These are phyloP conservation scores for Microascus cirrosus DNA, from an alignment of 2,329 filamentous ascomycete genomes.

Conservation along the genomic window DNA sequence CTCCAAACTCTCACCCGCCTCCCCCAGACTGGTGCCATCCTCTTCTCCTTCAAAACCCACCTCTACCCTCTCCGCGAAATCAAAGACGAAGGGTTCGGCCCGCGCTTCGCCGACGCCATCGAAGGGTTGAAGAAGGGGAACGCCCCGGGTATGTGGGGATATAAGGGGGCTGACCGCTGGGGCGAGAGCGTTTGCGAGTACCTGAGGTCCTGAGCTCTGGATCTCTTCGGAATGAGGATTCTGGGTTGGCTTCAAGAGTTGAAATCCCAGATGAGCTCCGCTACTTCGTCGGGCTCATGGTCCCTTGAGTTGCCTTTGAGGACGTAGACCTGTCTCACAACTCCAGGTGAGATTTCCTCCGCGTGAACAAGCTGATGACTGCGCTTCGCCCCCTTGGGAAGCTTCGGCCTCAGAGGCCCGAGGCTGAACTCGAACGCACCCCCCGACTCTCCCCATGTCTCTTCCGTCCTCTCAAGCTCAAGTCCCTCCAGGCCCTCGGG, in stretches of 20 bases:
- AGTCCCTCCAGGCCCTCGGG: conserved; percentile 22
- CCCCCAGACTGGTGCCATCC: conserved; percentile 29
- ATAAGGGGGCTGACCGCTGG: conserved; percentile 39
- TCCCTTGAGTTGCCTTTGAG: conserved; percentile 1
- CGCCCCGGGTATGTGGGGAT: conserved; percentile 40
- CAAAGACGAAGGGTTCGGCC: conserved; percentile 35
- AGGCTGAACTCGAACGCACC: conserved; percentile 40
- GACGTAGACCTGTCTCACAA: conserved; percentile 32
- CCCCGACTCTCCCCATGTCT: conserved; percentile 38
- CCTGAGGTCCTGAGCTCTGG: conserved; percentile 19
- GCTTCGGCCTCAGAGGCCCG: conserved; percentile 32
- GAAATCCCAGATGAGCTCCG: conserved; percentile 33
- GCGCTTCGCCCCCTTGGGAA: conserved; percentile 31
- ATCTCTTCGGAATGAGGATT: not conserved
- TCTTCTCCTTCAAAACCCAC: conserved; percentile 48
- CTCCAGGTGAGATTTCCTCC: conserved; percentile 17
- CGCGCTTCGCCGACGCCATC: conserved; percentile 37
- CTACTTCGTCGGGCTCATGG: conserved; percentile 30
- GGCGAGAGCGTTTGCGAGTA: conserved; percentile 33
- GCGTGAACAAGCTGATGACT: conserved; percentile 37
- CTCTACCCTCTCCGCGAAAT: conserved; percentile 35
- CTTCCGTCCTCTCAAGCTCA: conserved; percentile 36
- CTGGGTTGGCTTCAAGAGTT: not conserved
- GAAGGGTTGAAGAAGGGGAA: conserved; percentile 38
- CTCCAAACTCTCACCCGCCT: conserved; percentile 39